phyloP scores from a whole-genome alignment of 352 stramenopile genomes.

The Phytophthora chlamydospora region DNA sequence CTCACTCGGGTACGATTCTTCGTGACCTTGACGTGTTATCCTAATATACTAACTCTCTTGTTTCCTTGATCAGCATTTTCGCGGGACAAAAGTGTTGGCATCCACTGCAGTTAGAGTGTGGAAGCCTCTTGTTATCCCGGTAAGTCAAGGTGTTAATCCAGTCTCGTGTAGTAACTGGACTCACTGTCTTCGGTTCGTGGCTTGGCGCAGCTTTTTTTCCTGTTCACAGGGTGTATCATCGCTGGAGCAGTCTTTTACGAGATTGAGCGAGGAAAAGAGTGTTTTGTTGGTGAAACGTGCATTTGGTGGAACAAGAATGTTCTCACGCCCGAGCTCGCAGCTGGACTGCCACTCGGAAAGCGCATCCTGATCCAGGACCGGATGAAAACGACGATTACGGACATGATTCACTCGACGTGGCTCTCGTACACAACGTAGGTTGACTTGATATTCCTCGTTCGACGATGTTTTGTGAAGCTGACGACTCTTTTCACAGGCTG shows the following conservation, averaged over 20 bases:
- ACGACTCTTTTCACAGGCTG: conserved; percentile 38
- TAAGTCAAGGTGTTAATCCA: conserved; percentile 25
- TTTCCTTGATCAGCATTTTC: conserved; percentile 54
- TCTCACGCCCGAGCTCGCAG: conserved; percentile 47
- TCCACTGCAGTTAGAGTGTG: conserved; percentile 62
- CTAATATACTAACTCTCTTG: neutral
- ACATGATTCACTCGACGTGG: conserved; percentile 80
- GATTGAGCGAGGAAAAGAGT: conserved; percentile 73
- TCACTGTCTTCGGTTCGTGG: neutral
- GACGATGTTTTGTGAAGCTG: neutral
- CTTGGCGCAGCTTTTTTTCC: conserved; percentile 65
- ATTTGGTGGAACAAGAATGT: conserved; percentile 67
- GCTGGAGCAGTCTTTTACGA: conserved; percentile 74
- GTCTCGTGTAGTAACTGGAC: neutral
- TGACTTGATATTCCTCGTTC: neutral
- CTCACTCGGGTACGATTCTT: conserved; percentile 50
- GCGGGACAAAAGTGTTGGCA: conserved; percentile 65
- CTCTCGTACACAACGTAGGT: conserved; percentile 69
- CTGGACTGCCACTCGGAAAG: conserved; percentile 54
- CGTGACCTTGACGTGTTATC: neutral
- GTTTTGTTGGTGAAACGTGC: conserved; percentile 60
- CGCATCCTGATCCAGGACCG: conserved; percentile 71
- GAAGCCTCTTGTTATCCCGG: conserved; percentile 68
- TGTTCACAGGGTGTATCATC: conserved; percentile 71
- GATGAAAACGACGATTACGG: conserved; percentile 47